Base-by-base conservation (phyloP, 192 early-diverging fungal genomes). In the Cladochytrium replicatum region DNA sequence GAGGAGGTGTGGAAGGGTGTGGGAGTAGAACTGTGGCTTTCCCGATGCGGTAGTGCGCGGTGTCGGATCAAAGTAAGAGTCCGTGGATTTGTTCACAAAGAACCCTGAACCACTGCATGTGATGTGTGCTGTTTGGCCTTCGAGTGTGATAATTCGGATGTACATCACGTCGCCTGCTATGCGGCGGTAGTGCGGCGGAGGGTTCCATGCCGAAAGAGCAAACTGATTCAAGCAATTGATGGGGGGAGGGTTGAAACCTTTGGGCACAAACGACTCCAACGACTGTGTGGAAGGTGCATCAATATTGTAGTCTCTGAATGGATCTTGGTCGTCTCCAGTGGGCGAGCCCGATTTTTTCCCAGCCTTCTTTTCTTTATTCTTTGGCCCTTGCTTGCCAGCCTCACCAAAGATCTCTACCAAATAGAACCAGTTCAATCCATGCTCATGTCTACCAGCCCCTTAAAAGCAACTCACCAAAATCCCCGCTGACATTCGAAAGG, bases 141-240 rank as follows among this genome's bases (percentile, higher is more conserved):
- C 93, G 28, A 94, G 58, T n/a, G 90, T 95, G 15, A 74, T 80
- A 6, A 85, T 80, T n/a, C 66, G 73, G 43, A 99, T 55, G 61
- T 99, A 99, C 46, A 99, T 49, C 46, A 97, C 71, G 57, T 99
- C 91, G n/a, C 86, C 80, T 31, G 53, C 74, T 22, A 85, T 66
- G 42, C 81, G 76, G 27, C 82, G 78, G 43, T 80, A 60, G 28
- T 77, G 75, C 4, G 89, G 82, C 9, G 88, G 85, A 21, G 93
- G 92, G 62, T 97, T 99, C 93, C 93, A 97, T 23, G 80, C 77
- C 46, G 92, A 95, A 21, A 92, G 55, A 11, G 76, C 59, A 46
- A 98, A 59, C 43, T 76, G 79, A 47, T 82, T 82, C 42, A 74
- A 41, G 25, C 60, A 66, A 19, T 41, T 17, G 27, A 52, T 48